Percentiles rank a stretch among this genome's conserved stretches.
Evolutionary conservation across 164 flowering plant species (phyloP).

Genomic region (Protea cynaroides): DNA sequence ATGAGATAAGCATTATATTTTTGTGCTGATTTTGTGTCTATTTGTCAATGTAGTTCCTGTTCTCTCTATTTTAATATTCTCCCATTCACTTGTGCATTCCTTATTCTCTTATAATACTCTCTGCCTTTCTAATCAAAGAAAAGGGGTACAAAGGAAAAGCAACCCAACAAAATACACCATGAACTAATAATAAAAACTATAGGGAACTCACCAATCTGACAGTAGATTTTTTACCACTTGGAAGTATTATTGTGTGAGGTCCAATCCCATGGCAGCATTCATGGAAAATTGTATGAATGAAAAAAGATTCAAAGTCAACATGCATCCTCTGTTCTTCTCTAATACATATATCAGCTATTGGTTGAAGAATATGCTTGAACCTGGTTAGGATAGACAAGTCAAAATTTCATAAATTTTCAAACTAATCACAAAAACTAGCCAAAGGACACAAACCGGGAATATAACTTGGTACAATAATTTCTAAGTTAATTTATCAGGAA

Average conservation of each 20-base stretch:
- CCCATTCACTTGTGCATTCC: too few species aligned
- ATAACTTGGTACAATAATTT: neutral
- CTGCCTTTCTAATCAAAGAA: too few species aligned
- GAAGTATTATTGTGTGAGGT: conserved; percentile 83
- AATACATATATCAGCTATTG: conserved; percentile 69
- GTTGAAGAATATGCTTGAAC: conserved; percentile 86
- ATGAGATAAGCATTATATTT: too few species aligned
- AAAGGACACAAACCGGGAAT: neutral
- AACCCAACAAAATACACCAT: neutral
- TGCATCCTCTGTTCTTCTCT: conserved; percentile 51
- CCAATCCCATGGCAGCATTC: conserved; percentile 99
- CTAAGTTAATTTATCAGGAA: neutral
- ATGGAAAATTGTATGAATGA: conserved; percentile 92
- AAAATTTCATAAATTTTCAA: neutral
- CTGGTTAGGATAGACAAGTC: conserved; percentile 31
- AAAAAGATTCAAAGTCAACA: conserved; percentile 89
- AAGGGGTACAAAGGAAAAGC: too few species aligned
- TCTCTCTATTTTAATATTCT: too few species aligned
- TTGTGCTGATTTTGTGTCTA: too few species aligned
- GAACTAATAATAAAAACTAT: neutral
- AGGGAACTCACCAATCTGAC: conserved; percentile 72
- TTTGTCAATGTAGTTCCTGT: too few species aligned
- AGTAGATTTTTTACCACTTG: conserved; percentile 73
- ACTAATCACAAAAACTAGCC: neutral
- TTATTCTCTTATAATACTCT: too few species aligned